Evolutionary conservation across 441 rosid species (phyloP).

Genomic region (Euphorbia schlechtendalii): DNA sequence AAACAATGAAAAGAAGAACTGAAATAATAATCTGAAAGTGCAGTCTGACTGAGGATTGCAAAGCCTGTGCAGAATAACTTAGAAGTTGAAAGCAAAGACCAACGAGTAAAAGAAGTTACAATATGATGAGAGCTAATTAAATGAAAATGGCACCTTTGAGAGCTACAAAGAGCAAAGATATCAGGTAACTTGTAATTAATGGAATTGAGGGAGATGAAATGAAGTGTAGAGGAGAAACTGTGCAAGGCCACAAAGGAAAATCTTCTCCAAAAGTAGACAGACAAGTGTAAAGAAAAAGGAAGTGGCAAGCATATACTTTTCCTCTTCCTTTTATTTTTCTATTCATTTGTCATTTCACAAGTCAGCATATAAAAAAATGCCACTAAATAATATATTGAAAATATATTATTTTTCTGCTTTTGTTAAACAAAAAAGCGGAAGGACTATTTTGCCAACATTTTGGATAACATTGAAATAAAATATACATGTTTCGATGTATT

Average conservation of each 20-base stretch:
- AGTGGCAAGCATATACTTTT: not conserved
- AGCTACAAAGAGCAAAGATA: no score
- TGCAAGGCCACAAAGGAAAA: no score
- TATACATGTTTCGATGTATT: no score
- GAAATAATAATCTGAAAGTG: no score
- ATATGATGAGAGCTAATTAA: no score
- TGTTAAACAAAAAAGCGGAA: not conserved
- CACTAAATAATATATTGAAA: not conserved
- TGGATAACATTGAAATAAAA: no score
- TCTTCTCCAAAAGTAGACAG: not conserved
- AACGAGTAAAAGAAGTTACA: not conserved
- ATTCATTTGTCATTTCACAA: not conserved
- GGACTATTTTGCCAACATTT: not conserved
- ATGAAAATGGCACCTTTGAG: no score
- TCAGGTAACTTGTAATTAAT: not conserved
- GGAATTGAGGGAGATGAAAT: no score
- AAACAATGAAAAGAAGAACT: not conserved
- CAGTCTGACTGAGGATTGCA: not conserved
- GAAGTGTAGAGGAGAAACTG: no score
- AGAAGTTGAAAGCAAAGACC: not conserved
- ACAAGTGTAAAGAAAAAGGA: not conserved
- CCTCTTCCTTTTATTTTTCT: not conserved
- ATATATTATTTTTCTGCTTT: no score
- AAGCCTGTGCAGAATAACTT: no score
- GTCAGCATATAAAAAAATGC: not conserved